Conservation (phyloP, 352 stramenopile species). For the Albugo candida region DNA sequence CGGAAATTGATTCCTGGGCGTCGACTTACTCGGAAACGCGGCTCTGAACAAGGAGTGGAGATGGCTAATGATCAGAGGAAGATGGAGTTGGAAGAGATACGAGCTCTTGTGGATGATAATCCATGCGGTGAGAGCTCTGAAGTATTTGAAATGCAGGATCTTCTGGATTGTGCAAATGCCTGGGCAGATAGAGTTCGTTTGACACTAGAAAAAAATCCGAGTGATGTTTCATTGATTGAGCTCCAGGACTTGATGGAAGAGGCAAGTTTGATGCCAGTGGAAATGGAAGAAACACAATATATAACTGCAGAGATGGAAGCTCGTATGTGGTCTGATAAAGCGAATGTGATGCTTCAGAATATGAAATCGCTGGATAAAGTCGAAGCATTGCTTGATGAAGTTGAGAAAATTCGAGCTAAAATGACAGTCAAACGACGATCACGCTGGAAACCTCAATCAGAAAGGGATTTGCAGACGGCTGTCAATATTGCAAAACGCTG, state of each 20-base stretch:
- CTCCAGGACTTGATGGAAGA: slow-evolving; percentile 64
- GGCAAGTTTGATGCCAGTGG: slow-evolving; percentile 64
- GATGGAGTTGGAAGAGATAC: slow-evolving; percentile 63
- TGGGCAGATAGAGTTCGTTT: slow-evolving; percentile 61
- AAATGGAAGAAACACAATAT: slow-evolving; percentile 75
- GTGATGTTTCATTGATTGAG: slow-evolving; percentile 41
- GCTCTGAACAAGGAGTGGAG: slow-evolving; percentile 14
- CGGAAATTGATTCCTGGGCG: slow-evolving; percentile 75
- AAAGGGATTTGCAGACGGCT: slow-evolving; percentile 49
- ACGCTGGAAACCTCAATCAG: slow-evolving; percentile 65
- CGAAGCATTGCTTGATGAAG: slow-evolving; percentile 30
- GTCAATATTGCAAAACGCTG: slow-evolving; percentile 50
- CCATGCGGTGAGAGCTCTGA: slow-evolving; percentile 68
- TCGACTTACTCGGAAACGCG: slow-evolving; percentile 28
- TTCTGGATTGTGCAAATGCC: slow-evolving; percentile 70
- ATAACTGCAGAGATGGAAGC: slow-evolving; percentile 58
- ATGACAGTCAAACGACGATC: slow-evolving; percentile 61
- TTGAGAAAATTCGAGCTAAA: slow-evolving; percentile 43
- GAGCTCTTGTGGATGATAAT: slow-evolving; percentile 66
- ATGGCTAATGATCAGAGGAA: slow-evolving; percentile 20
- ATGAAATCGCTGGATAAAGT: slow-evolving; percentile 47
- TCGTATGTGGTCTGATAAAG: slow-evolving; percentile 52
- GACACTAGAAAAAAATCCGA: slow-evolving; percentile 42
- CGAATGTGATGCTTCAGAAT: slow-evolving; percentile 25
- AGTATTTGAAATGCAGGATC: slow-evolving; percentile 79